These are phyloP conservation scores for Leptomonas pyrrhocoris DNA, from an alignment of 208 protist species.

Conservation along the genomic window DNA sequence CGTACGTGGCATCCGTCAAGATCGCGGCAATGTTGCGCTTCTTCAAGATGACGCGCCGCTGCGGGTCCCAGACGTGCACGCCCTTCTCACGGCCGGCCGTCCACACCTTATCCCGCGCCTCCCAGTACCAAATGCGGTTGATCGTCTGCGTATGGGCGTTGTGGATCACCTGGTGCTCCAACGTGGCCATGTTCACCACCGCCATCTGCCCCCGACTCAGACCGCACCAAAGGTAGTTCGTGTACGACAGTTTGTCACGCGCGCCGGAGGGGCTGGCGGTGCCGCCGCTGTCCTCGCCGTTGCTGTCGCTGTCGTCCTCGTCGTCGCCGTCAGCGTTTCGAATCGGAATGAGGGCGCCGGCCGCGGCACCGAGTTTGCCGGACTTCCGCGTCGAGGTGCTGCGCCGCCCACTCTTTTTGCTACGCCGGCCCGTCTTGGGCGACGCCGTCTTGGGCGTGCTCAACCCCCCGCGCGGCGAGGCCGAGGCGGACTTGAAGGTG, in stretches of 20 bases:
- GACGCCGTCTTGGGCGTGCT: conserved; percentile 16
- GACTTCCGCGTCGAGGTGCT: conserved; percentile 21
- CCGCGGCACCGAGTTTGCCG: conserved; percentile 7
- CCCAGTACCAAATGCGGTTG: conserved; percentile 73
- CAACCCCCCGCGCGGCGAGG: background rate
- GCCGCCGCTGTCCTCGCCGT: background rate
- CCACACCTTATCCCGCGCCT: conserved; percentile 75
- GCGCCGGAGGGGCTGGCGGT: background rate
- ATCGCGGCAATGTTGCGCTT: conserved; percentile 87
- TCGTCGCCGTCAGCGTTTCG: background rate
- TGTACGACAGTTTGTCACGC: conserved; percentile 18
- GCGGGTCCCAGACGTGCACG: conserved; percentile 85
- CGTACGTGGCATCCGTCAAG: conserved; percentile 69
- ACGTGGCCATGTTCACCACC: conserved; percentile 68
- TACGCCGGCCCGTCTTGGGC: conserved; percentile 13
- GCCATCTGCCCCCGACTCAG: conserved; percentile 68
- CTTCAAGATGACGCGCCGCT: conserved; percentile 70
- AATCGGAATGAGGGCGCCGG: background rate
- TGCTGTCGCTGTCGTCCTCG: conserved; percentile 17
- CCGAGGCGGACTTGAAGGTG: conserved; percentile 64
- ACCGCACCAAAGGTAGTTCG: conserved; percentile 77
- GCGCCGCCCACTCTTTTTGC: conserved; percentile 27
- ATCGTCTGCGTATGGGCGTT: conserved; percentile 78
- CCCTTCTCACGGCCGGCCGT: conserved; percentile 85
- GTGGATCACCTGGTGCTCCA: conserved; percentile 51